Evolutionary conservation across 176 grass and related monocot genomes (phyloP).

Genomic region (Miscanthus lutarioriparius): DNA sequence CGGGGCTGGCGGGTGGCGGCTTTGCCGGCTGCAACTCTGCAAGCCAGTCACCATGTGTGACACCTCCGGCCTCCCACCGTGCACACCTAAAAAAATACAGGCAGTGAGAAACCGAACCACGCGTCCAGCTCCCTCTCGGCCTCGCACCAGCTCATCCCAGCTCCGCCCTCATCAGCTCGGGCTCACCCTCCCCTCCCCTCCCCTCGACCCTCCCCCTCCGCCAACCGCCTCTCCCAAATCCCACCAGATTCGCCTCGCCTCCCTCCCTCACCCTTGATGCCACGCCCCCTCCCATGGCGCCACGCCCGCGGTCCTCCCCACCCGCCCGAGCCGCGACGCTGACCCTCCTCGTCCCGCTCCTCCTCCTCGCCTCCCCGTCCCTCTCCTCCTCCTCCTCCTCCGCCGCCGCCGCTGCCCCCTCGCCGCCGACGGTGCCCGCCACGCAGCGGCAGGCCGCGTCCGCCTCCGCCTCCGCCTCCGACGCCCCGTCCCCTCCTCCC

Average conservation of each 20-base stretch:
- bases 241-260: constrained; percentile 30
- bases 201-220: not conserved
- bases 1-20: not conserved
- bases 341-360: constrained; percentile 44
- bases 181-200: not conserved
- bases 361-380: constrained; percentile 30
- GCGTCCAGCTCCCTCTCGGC: constrained; percentile 28
- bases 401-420: not conserved
- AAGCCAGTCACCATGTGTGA: not conserved
- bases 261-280: constrained; percentile 27
- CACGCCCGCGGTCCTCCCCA: constrained; percentile 8
- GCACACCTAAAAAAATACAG: constrained; percentile 2
- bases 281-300: constrained; percentile 43
- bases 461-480: not conserved
- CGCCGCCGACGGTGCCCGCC: constrained; percentile 9
- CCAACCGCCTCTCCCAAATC: not conserved
- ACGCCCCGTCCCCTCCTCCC: not conserved
- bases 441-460: constrained; percentile 20
- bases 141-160: constrained; percentile 17
- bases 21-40: not conserved
- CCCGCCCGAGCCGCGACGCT: constrained; percentile 31
- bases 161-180: not conserved
- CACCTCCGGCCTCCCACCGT: not conserved
- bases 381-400: not conserved
- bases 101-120: constrained; percentile 23